These are phyloP conservation scores for Cryptococcus sp. DNA, from an alignment of 1,284 basidiomycete genomes.

Conservation along the genomic window DNA sequence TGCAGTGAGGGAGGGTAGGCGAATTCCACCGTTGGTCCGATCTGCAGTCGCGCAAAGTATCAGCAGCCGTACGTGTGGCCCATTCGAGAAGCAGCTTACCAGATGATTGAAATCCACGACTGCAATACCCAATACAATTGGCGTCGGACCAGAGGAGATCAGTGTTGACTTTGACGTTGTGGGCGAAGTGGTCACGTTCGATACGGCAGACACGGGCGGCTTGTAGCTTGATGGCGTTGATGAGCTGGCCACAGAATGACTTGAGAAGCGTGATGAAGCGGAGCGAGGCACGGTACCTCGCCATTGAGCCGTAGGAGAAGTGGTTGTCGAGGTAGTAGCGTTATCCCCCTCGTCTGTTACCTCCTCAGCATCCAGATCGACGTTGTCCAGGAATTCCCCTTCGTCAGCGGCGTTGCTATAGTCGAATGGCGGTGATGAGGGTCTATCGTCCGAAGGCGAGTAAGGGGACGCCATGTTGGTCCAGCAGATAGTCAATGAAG, in stretches of 20 bases:
- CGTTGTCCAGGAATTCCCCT: conserved; percentile 10
- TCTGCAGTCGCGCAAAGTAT: conserved; percentile 56
- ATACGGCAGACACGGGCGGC: conserved; percentile 5
- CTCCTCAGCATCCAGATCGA: conserved; percentile 12
- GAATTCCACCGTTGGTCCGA: conserved; percentile 89
- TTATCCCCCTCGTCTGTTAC: no score
- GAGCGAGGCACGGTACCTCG: no score
- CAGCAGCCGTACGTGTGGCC: conserved; percentile 5
- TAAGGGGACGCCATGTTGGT: conserved; percentile 6
- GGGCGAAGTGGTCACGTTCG: conserved; percentile 3
- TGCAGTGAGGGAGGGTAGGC: conserved; percentile 57
- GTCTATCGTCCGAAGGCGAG: background rate
- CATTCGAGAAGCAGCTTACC: conserved; percentile 57
- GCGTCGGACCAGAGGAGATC: conserved; percentile 6
- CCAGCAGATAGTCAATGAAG: background rate
- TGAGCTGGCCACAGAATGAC: background rate
- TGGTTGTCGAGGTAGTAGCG: no score
- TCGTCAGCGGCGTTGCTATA: conserved; percentile 4
- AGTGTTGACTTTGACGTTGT: background rate
- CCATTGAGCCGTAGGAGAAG: no score
- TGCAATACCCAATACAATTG: conserved; percentile 70
- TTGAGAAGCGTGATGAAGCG: no score
- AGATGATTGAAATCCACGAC: conserved; percentile 89
- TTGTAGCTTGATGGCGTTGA: background rate
- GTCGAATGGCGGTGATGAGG: conserved; percentile 14